These are phyloP conservation scores for Arxiozyma bovina DNA, from an alignment of 1,139 yeast species.

Conservation along the genomic window DNA sequence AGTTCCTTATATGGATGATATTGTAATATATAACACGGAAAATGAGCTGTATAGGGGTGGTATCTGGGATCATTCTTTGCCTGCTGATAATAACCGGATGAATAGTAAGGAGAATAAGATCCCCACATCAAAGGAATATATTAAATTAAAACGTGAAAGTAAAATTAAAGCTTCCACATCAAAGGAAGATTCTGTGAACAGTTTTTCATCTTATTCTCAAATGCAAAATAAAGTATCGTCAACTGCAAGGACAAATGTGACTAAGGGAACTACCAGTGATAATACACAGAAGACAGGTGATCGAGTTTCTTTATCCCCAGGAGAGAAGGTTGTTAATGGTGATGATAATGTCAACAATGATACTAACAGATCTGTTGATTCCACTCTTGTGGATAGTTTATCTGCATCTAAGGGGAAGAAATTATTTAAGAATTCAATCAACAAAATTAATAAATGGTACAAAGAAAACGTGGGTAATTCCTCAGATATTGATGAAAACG, in stretches of 20 bases:
- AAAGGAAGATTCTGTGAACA: background rate
- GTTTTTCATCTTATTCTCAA: background rate
- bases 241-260: background rate
- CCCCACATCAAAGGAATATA: background rate
- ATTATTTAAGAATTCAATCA: conserved; percentile 40
- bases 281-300: background rate
- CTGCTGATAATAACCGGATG: background rate
- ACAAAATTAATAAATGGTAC: conserved; percentile 66
- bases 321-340: background rate
- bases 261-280: too few species aligned
- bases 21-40: conserved; percentile 57
- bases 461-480: conserved; percentile 36
- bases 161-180: background rate
- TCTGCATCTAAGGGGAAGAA: conserved; percentile 24
- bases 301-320: background rate
- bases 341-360: conserved; percentile 12
- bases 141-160: background rate
- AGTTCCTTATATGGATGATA: conserved; percentile 81
- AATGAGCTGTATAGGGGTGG: conserved; percentile 81
- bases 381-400: conserved; percentile 9
- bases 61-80: conserved; percentile 50
- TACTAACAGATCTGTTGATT: conserved; percentile 17
- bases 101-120: background rate
- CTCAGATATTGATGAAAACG: conserved; percentile 9
- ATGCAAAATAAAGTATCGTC: background rate